Evolutionary conservation across 345 rosid genomes (phyloP).

Genomic region (Lumnitzera racemosa): DNA sequence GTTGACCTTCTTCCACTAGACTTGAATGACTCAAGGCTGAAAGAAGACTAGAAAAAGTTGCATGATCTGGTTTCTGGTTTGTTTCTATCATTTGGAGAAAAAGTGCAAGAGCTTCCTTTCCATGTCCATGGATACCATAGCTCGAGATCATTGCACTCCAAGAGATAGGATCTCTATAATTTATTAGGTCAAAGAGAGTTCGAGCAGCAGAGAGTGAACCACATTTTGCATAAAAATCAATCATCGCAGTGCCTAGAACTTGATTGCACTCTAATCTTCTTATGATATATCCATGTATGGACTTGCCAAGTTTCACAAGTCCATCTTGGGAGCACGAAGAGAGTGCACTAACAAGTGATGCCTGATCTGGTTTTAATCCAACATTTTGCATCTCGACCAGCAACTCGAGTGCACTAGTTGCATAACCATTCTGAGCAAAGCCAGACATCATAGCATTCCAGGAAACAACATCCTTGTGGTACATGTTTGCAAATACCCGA

Average conservation of each 20-base stretch:
- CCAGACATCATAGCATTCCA: constrained; percentile 66
- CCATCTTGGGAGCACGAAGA: too few species aligned
- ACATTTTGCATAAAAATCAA: constrained; percentile 73
- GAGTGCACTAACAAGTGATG: too few species aligned
- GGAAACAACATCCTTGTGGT: constrained; percentile 34
- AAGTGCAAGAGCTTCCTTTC: constrained; percentile 49
- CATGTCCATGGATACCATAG: constrained; percentile 63
- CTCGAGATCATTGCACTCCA: constrained; percentile 68
- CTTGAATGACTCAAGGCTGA: constrained; percentile 74
- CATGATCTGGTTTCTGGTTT: constrained; percentile 43
- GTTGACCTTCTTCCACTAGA: constrained; percentile 47
- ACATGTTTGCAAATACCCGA: constrained; percentile 36
- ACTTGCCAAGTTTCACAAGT: constrained; percentile 22
- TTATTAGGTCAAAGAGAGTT: constrained; percentile 36
- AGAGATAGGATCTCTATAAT: constrained; percentile 42
- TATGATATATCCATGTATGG: constrained; percentile 41
- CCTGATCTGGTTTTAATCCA: too few species aligned
- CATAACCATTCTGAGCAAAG: constrained; percentile 56
- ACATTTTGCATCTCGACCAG: neutral
- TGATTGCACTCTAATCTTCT: constrained; percentile 38
- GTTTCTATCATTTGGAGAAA: constrained; percentile 44
- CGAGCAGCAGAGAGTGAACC: constrained; percentile 41
- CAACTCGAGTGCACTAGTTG: constrained; percentile 30
- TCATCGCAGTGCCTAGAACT: constrained; percentile 43
- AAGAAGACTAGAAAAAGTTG: constrained; percentile 64